phyloP scores from a whole-genome alignment of 352 stramenopile species.

The Phytophthora sojae region DNA sequence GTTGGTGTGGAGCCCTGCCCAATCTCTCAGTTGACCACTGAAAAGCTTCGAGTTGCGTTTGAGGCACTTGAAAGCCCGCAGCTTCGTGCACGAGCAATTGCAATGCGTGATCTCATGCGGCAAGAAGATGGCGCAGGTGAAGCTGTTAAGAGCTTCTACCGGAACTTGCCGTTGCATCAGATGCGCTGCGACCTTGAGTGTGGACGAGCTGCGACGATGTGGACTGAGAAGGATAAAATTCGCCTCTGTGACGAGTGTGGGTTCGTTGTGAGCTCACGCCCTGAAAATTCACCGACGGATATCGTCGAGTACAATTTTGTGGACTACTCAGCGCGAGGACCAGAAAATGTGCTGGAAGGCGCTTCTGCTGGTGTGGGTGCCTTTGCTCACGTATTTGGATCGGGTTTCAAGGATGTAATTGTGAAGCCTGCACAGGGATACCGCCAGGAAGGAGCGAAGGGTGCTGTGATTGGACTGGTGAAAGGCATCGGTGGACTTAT shows the following conservation, averaged over 20 bases:
- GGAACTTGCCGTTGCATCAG: conserved; percentile 79
- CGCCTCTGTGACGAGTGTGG: conserved; percentile 64
- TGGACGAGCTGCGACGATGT: conserved; percentile 57
- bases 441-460: conserved; percentile 62
- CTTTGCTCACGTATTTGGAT: conserved; percentile 72
- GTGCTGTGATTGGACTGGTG: conserved; percentile 64
- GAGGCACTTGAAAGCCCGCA: conserved; percentile 58
- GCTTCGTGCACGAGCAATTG: conserved; percentile 57
- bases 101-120: conserved; percentile 69
- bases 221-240: conserved; percentile 62
- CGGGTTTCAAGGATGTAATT: conserved; percentile 70
- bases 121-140: conserved; percentile 87
- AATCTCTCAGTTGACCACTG: conserved; percentile 81
- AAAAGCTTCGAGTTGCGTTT: conserved; percentile 86
- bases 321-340: conserved; percentile 68
- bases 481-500: conserved; percentile 66
- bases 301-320: conserved; percentile 72
- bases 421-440: conserved; percentile 67
- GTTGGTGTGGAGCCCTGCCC: conserved; percentile 90
- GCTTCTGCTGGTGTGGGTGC: conserved; percentile 60
- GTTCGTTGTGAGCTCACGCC: conserved; percentile 53
- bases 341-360: conserved; percentile 59
- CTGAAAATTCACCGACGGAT: conserved; percentile 54
- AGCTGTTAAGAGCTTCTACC: conserved; percentile 90
- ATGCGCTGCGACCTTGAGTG: conserved; percentile 88